A percentile compares a stretch with the other conserved stretches of the same genome.
Conservation (phyloP, 768 basidiomycete species). For the Clathrus columnatus region DNA sequence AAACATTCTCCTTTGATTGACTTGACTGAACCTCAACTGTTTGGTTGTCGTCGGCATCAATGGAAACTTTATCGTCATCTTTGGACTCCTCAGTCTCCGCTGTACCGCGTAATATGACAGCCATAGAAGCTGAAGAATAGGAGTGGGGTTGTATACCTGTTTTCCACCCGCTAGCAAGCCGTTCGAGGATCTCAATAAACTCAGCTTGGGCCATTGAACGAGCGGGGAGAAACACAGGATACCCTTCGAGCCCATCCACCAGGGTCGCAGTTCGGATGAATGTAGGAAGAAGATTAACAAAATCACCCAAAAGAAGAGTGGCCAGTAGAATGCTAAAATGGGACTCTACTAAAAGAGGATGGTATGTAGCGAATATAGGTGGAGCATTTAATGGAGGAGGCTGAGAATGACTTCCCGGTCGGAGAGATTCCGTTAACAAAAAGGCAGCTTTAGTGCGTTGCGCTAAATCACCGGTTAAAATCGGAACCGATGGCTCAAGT, state of each 20-base stretch:
- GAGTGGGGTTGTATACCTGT: constrained; percentile 34
- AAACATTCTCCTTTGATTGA: constrained; percentile 12
- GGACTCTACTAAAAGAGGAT: constrained; percentile 82
- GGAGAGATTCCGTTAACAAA: constrained; percentile 54
- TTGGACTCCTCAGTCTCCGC: neutral
- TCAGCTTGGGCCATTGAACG: constrained; percentile 87
- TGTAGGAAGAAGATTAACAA: constrained; percentile 48
- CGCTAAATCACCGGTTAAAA: constrained; percentile 32
- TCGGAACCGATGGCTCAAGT: constrained; percentile 36
- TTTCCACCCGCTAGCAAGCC: constrained; percentile 70
- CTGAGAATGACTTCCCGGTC: constrained; percentile 46
- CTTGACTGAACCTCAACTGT: constrained; percentile 14
- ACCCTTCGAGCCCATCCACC: constrained; percentile 79
- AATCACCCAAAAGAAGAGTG: constrained; percentile 70
- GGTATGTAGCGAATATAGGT: constrained; percentile 78
- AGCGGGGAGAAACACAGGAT: constrained; percentile 80
- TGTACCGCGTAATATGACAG: neutral
- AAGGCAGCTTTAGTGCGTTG: constrained; percentile 59
- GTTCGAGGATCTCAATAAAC: constrained; percentile 77
- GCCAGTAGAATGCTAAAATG: constrained; percentile 74
- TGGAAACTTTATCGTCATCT: neutral
- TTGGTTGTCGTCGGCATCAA: constrained; percentile 13
- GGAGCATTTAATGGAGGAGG: constrained; percentile 37
- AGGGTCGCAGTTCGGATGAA: constrained; percentile 60
- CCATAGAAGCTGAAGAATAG: neutral